Evolutionary conservation across 768 basidiomycete species (phyloP).

Genomic region (Psilocybe cyanescens): DNA sequence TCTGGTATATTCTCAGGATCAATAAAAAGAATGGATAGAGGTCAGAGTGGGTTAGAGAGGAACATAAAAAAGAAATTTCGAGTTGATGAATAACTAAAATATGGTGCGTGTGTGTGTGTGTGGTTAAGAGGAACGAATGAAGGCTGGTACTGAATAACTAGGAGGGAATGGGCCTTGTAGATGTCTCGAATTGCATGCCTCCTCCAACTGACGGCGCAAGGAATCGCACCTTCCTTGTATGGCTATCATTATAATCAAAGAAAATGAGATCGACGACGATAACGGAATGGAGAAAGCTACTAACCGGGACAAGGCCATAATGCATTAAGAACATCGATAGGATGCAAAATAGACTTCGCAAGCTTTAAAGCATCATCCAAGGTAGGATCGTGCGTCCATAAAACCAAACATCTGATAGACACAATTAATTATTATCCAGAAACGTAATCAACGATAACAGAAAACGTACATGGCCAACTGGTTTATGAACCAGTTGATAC

Average conservation of each 20-base stretch:
- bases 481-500: constrained; percentile 72
- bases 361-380: constrained; percentile 64
- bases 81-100: background rate
- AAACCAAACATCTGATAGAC: constrained; percentile 54
- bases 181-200: constrained; percentile 48
- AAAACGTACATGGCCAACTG: constrained; percentile 62
- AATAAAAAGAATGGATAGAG: background rate
- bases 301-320: constrained; percentile 66
- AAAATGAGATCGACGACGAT: background rate
- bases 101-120: background rate
- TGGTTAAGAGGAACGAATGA: constrained; percentile 20
- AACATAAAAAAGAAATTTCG: background rate
- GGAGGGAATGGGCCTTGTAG: constrained; percentile 44
- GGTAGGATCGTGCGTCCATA: constrained; percentile 67
- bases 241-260: constrained; percentile 31
- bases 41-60: background rate
- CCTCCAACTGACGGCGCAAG: constrained; percentile 50
- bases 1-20: background rate
- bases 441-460: too few species aligned
- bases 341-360: constrained; percentile 64
- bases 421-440: too few species aligned
- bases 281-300: constrained; percentile 16
- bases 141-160: constrained; percentile 39
- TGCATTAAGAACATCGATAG: constrained; percentile 68
- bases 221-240: constrained; percentile 52